Evolutionary conservation across 2,329 filamentous ascomycete species (phyloP).

Genomic region (Colletotrichum phormii): DNA sequence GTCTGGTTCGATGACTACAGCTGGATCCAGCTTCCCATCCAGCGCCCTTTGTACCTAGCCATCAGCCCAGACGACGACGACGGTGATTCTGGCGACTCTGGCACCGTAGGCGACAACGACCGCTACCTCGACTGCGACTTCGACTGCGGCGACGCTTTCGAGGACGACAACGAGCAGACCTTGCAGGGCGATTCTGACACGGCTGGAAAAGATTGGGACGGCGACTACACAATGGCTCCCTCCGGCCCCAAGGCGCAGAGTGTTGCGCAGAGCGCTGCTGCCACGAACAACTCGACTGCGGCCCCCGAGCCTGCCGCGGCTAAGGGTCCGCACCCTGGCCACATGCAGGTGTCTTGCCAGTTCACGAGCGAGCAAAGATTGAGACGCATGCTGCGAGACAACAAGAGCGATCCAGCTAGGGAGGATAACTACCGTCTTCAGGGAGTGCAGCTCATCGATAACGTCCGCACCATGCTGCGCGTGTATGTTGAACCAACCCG

Average conservation of each 20-base stretch:
- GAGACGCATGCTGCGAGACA: constrained; percentile 76
- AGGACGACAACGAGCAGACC: background rate
- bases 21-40: background rate
- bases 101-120: background rate
- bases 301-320: constrained; percentile 20
- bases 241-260: constrained; percentile 34
- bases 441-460: constrained; percentile 90
- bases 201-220: background rate
- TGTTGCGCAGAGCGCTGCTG: constrained; percentile 23
- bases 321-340: constrained; percentile 59
- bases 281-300: constrained; percentile 11
- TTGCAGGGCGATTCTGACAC: background rate
- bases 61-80: background rate
- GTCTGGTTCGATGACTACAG: constrained; percentile 8
- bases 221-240: constrained; percentile 24
- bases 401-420: constrained; percentile 78
- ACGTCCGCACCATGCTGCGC: constrained; percentile 80
- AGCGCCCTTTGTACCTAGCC: background rate
- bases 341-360: constrained; percentile 66
- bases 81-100: background rate
- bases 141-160: background rate
- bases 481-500: constrained; percentile 69
- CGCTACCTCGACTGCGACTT: background rate
- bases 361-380: constrained; percentile 88
- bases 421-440: constrained; percentile 86